Base-by-base conservation (phyloP, 106 monocot genomes). In the Acorus gramineus region DNA sequence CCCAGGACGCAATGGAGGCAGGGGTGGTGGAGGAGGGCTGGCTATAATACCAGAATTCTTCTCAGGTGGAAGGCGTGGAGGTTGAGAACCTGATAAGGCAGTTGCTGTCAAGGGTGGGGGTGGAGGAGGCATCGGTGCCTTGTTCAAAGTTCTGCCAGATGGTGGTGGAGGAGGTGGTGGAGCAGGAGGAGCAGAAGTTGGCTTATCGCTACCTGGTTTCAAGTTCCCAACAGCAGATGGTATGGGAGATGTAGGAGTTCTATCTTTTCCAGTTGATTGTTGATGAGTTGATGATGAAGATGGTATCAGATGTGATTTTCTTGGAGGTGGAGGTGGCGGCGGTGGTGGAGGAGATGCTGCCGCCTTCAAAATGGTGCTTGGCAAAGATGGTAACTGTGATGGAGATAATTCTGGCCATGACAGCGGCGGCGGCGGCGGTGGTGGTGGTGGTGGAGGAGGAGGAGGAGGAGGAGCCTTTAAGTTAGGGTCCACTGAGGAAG, bases 141-240 rank as follows among this genome's bases (percentile, higher is more conserved):
- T 28, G 28, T 28, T 28, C 28, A 28, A 28, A 43, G 61, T 28
- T 66, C 59, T 59, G 8, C 47, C 8, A 50, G 45, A 50, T 14
- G 4, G 13, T 42, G 53, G 66, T 14, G 69, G 55, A 48, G 71
- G 72, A 46, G 68, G 58, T 5, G 80, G 72, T 50, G 69, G 73
- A 9, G 69, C 61, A 56, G 69, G 57, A 63, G 76, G 63, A 28
- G 46, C 9, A 49, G 54, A 57, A 56, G 62, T 46, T 43, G 64
- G 12, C 55, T 11, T 10, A 60, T 14, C 45, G 3, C 48, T 51
- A 60, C 6, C 50, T 6, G 44, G 28, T 28, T 28, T 28, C 28
- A 28, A 28, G 28, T 28, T 28, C 28, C 28, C 28, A 28, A 28
- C 28, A 28, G 28, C 28, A 28, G 28, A 28, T 28, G 28, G 28